Evolutionary conservation across 2,329 filamentous ascomycete genomes (phyloP), one percentile per base, ranked within the genome.

Genomic region (Aspergillus fischeri): DNA sequence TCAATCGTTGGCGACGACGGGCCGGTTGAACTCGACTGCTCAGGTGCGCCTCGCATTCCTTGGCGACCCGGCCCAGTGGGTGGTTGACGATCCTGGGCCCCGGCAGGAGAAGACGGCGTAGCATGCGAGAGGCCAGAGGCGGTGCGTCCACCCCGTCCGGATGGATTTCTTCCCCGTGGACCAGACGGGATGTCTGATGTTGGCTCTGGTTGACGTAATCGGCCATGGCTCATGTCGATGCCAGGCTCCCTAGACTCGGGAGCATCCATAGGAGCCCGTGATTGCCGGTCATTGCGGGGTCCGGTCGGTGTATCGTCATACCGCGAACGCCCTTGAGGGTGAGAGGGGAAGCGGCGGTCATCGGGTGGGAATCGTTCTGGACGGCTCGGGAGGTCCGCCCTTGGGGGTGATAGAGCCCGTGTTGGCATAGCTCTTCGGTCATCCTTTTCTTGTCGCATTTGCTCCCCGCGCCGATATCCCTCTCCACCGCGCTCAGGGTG

Each of bases 301-400:
- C 82, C 83, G 21, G 78, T 80, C 5, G 83, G 83, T 48, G 81
- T 74, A 51, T 77, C 74, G 17, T 78, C 81, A 60, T 74, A 75
- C 41, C 69, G 73, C 48, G 68, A 56, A 55, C 65, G 62, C 14
- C 60, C 49, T 27, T 63, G 62, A 27, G 60, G 28, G 38, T 71
- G 68, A 49, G 61, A 68, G n/a, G 59, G 58, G 51, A 67, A 54
- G 54, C 73, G 68, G 52, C 72, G 72, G 52, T 74, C 73, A 53
- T 74, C 70, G 21, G 67, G 58, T n/a, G 67, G 66, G 48, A 72
- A 71, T 14, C 74, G 67, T 47, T 78, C 77, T 14, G 68, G 68
- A 3, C 73, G 73, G 56, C 56, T 70, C 10, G 69, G 70, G 24
- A 71, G 58, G 5, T 74, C 70, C 25, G 66, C 41, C 21, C 69